Base-by-base conservation (phyloP, 164 flowering plant genomes). In the Umbellularia californica region DNA sequence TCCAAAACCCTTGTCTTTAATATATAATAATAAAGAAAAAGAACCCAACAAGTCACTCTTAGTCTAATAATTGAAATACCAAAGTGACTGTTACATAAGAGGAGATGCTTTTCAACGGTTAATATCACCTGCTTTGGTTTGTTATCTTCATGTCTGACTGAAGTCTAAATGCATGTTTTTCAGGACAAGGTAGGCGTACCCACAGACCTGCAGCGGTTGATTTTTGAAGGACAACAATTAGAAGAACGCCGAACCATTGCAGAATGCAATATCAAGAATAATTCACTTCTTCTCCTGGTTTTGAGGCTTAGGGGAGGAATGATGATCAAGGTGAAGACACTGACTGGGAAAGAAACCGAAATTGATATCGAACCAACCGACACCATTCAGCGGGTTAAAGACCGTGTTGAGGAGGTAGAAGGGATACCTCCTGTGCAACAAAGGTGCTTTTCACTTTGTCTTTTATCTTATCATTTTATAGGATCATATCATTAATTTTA, bases 371-470 rank as follows among this genome's bases (percentile, higher is more conserved):
- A 82, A 55, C 84, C 82, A 22, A 82, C 75, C 19, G 84, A 82
- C 71, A 77, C 82, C 69, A 82, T 82, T 72, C 80, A 79, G 17
- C 70, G 84, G 62, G 77, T 82, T 30, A 82, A 82, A 80, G 82
- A 82, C 70, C 72, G 85, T n/a, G 85, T 83, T 14, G 85, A 83
- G 76, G 85, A 83, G 80, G 78, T 81, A 52, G 85, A 83, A 81
- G 85, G 85, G 68, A 83, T 83, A 12, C 85, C 85, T 65, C 85
- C 85, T 0, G 83, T 78, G 33, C 85, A 83, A 68, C 85, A 80
- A 72, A 80, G 85, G 85, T 74, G 64, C 51, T 14, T 19, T 66
- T 24, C 28, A 23, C 60, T 17, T 69, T 64, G 24, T 63, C 70
- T 28, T 41, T 7, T 9, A 9, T 41, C 47, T 1, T 41, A 41